These are phyloP conservation scores for Aspergillus sp. DNA, from an alignment of 2,329 filamentous ascomycete genomes.

Conservation along the genomic window DNA sequence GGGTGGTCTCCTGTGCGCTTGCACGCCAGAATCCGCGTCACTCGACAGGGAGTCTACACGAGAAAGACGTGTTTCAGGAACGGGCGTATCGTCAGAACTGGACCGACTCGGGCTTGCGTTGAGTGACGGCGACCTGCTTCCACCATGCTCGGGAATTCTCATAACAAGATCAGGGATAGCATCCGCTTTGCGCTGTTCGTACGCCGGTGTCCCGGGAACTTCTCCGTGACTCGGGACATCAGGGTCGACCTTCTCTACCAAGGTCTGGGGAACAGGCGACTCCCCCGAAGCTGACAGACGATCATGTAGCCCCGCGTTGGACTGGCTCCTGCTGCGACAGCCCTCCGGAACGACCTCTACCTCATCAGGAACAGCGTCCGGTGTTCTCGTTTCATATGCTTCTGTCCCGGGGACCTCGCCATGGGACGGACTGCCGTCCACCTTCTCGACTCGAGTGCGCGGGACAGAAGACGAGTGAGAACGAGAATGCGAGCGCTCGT, in stretches of 20 bases:
- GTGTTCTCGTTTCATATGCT: slow-evolving; percentile 48
- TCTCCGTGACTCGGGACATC: slow-evolving; percentile 50
- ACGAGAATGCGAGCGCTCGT: slow-evolving; percentile 23
- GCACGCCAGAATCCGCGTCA: slow-evolving; percentile 25
- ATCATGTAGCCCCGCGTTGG: slow-evolving; percentile 33
- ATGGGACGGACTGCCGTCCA: slow-evolving; percentile 49
- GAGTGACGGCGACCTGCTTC: slow-evolving; percentile 12
- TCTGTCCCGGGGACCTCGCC: slow-evolving; percentile 54
- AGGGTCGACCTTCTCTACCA: slow-evolving; percentile 54
- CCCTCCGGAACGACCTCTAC: slow-evolving; percentile 48
- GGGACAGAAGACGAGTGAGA: slow-evolving; percentile 46
- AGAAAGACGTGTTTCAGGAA: slow-evolving; percentile 39
- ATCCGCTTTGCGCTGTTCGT: slow-evolving; percentile 48
- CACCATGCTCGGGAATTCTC: slow-evolving; percentile 36
- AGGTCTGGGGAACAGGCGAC: slow-evolving; percentile 47
- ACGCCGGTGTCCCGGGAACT: slow-evolving; percentile 51
- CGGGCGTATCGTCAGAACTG: slow-evolving; percentile 9
- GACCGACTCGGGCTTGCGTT: slow-evolving; percentile 13
- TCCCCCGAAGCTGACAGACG: slow-evolving; percentile 43
- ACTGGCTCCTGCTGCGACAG: slow-evolving; percentile 31
- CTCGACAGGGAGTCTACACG: slow-evolving; percentile 32
- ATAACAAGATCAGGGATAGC: slow-evolving; percentile 50
- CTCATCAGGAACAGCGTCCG: slow-evolving; percentile 56
- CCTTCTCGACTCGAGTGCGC: slow-evolving; percentile 53
- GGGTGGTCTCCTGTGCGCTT: slow-evolving; percentile 31